Evolutionary conservation across 1,284 basidiomycete species (phyloP), one percentile per base, ranked within the genome.

Genomic region (Naganishia cerealis): DNA sequence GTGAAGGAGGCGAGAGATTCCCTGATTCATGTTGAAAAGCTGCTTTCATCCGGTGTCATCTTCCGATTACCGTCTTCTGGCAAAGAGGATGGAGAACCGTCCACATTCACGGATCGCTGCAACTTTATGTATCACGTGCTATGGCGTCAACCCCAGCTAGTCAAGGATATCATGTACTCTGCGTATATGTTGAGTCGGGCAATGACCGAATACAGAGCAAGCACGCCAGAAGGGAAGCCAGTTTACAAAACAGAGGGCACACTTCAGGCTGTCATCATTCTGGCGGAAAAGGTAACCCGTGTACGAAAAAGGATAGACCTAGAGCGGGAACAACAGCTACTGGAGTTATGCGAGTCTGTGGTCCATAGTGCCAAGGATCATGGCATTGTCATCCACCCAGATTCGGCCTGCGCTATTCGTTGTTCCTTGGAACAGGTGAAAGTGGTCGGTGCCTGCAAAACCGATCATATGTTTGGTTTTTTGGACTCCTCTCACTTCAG

Each of bases 51-150:
- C 24, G 61, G 61, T 15, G 29, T 63, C 38, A 63, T 63, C 50
- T 63, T 42, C 26, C 24, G 38, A 26, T 40, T 63, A 24, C 38
- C 61, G 21, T 4, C 50, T 21, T 12, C 3, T 21, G 36, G 18
- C 16, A 38, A 24, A 38, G 46, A 48, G 33, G 57, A 5, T 8
- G 21, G 26, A 21, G n/a, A 39, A 13, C 16, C 59, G 3, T 8
- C 12, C n/a, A 16, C 12, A 12, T 57, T 21, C 12, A 39, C n/a
- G 8, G 48, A 26, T 7, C 61, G 61, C 39, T 54, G n/a, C 50
- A 63, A 63, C 50, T 63, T 63, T 24, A 42, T 63, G 61, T 63
- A 63, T 39, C 61, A 63, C 26, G 21, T 63, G 6, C 16, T 63
- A 38, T 24, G 26, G 38, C 61, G 61, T 33, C 29, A 42, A 40